Evolutionary conservation across 1,139 yeast species (phyloP), one percentile per base, ranked within the genome.

Genomic region (Saccharomyces hybrid): DNA sequence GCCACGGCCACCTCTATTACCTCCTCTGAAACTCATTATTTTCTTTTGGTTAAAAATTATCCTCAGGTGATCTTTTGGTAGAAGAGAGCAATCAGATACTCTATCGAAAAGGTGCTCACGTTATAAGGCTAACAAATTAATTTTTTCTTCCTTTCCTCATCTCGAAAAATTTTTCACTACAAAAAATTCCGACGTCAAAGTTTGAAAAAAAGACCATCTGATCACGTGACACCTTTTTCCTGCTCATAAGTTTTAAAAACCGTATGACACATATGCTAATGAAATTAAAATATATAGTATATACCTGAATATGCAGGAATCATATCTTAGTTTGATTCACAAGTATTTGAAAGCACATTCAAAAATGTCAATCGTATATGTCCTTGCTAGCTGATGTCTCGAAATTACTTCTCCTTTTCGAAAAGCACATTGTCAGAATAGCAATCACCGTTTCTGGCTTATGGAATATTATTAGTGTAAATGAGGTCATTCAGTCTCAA

Each of bases 1-100:
- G 56, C 70, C 57, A 54, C 68, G 56, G 57, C 68, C 57, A 63
- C 69, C 68, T 62, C 69, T 64, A 54, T 63, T 63, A 57, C 71
- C 60, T 49, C 63, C 64, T 62, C 65, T 62, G 50, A 60, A 62
- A 61, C 64, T 61, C 65, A 62, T 62, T 29, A 44, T 32, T 26
- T 31, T 31, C 16, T 48, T 29, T 34, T 25, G 16, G 6, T 31
- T 23, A 16, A n/a, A 14, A 16, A 9, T 38, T 16, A 16, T 38
- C 5, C 25, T 38, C 16, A 13, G 25, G 25, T 38, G 23, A 38
- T 38, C 13, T 8, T 20, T 25, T 38, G 44, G 11, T 5, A 20
- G 11, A 9, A 16, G 23, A 8, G 5, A 38, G 44, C 44, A 38
- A 38, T 16, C 16, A 42, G n/a, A 3, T 26, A 47, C 32, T 28